Percentiles rank a stretch among this genome's conserved stretches.
Conservation (phyloP, 345 rosid genomes). For the Physaria fendleri region DNA sequence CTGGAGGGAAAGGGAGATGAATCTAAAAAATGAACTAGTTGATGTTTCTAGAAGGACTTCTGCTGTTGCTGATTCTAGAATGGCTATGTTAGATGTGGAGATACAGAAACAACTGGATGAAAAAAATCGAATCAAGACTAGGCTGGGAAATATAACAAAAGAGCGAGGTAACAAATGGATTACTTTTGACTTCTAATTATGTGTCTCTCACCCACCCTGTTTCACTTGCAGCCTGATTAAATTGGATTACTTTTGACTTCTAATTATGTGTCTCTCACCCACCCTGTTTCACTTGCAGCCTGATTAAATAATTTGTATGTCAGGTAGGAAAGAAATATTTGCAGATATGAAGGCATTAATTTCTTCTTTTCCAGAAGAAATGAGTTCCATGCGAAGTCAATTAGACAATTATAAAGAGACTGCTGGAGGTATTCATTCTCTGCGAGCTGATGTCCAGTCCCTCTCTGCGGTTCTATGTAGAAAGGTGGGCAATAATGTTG, state of each 20-base stretch:
- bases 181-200: constrained; percentile 14
- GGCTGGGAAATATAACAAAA: constrained; percentile 57
- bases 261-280: background rate
- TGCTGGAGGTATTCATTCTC: constrained; percentile 67
- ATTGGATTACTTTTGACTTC: constrained; percentile 16
- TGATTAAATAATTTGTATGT: constrained; percentile 29
- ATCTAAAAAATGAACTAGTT: constrained; percentile 56
- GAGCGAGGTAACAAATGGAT: constrained; percentile 56
- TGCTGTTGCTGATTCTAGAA: constrained; percentile 60
- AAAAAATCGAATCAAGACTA: constrained; percentile 46
- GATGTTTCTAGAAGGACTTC: constrained; percentile 73
- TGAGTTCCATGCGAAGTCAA: constrained; percentile 77
- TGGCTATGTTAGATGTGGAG: constrained; percentile 52
- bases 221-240: no score
- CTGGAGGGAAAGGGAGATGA: constrained; percentile 86
- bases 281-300: constrained; percentile 13
- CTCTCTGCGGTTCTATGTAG: constrained; percentile 58
- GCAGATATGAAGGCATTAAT: constrained; percentile 80
- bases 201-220: background rate
- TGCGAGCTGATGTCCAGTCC: constrained; percentile 74
- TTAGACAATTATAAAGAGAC: constrained; percentile 65
- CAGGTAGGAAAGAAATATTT: constrained; percentile 87
- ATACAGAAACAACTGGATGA: constrained; percentile 62
- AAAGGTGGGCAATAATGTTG: constrained; percentile 51
- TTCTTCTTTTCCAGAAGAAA: constrained; percentile 86